Percentiles rank a stretch among this genome's conserved stretches.
Conservation (phyloP, 2,329 filamentous ascomycete species). For the Fonsecaea erecta region DNA sequence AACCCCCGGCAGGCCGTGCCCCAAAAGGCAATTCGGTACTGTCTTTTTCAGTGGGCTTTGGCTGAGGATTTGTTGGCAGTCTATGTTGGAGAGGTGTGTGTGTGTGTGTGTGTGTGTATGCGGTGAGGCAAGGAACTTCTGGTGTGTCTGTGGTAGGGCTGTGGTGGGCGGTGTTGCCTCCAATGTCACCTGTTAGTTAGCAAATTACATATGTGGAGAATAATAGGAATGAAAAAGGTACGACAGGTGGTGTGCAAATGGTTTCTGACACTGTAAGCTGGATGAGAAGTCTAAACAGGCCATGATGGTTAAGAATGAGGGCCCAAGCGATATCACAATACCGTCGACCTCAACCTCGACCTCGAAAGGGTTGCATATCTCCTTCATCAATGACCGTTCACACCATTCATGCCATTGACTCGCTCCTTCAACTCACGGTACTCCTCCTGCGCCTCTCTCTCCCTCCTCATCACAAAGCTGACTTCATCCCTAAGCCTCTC, state of each 20-base stretch:
- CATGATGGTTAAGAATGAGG: neutral
- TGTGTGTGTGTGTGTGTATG: neutral
- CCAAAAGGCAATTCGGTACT: too few species aligned
- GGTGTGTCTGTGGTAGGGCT: too few species aligned
- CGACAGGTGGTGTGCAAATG: neutral
- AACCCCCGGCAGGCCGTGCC: neutral
- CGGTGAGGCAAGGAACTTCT: neutral
- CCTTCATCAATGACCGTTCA: conserved; percentile 24
- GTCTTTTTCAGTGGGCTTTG: too few species aligned
- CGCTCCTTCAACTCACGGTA: conserved; percentile 76
- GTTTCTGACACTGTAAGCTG: neutral
- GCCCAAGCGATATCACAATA: neutral
- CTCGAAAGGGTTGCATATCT: neutral
- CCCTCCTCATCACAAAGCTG: conserved; percentile 74
- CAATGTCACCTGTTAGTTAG: too few species aligned
- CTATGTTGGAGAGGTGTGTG: too few species aligned
- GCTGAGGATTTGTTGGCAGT: too few species aligned
- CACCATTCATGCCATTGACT: conserved; percentile 61
- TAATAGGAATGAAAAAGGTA: neutral
- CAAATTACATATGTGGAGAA: neutral
- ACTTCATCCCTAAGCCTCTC: conserved; percentile 82
- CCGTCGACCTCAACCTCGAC: neutral
- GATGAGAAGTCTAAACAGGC: neutral
- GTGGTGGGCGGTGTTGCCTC: too few species aligned
- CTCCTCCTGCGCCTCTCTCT: conserved; percentile 87